Percentiles rank a stretch among this genome's conserved stretches.
phyloP scores from a whole-genome alignment of 2,329 filamentous ascomycete species.

The Ceratocystiopsis sp. region DNA sequence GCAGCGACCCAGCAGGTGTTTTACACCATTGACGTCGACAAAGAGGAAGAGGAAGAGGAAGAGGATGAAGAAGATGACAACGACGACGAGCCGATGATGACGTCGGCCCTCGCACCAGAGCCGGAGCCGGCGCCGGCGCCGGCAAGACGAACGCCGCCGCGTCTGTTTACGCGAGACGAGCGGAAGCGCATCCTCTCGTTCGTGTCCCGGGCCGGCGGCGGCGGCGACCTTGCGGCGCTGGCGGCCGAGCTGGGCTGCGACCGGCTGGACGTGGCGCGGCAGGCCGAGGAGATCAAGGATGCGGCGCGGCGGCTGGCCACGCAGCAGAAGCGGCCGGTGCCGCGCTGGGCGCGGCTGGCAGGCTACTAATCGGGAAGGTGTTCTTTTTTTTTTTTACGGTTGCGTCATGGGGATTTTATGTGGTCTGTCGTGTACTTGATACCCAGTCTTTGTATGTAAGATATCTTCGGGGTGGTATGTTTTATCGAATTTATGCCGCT shows the following conservation, averaged over 20 bases:
- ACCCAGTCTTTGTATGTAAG: too few relatives aligned
- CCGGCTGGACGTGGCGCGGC: slow-evolving; percentile 3
- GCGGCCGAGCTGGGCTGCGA: slow-evolving; percentile 4
- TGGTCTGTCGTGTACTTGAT: not conserved
- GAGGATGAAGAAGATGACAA: not conserved
- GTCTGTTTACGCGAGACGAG: not conserved
- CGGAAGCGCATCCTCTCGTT: not conserved
- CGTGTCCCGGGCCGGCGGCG: not conserved
- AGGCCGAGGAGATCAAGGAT: slow-evolving; percentile 7
- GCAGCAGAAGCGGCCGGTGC: not conserved
- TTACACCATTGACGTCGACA: too few relatives aligned
- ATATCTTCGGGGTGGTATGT: too few relatives aligned
- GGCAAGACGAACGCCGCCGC: too few relatives aligned
- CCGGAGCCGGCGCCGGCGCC: too few relatives aligned
- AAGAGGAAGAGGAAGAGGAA: too few relatives aligned
- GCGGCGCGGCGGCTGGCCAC: slow-evolving; percentile 1
- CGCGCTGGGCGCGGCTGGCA: slow-evolving; percentile 3
- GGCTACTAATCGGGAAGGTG: not conserved
- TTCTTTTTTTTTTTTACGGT: not conserved
- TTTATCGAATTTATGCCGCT: too few relatives aligned
- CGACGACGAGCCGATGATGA: not conserved
- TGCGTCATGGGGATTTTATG: not conserved
- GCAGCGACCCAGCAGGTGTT: too few relatives aligned
- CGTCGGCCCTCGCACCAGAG: not conserved
- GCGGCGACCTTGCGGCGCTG: slow-evolving; percentile 1